Evolutionary conservation across 208 protist genomes (phyloP), one percentile per base, ranked within the genome.

Genomic region (Wallacemonas sp.): DNA sequence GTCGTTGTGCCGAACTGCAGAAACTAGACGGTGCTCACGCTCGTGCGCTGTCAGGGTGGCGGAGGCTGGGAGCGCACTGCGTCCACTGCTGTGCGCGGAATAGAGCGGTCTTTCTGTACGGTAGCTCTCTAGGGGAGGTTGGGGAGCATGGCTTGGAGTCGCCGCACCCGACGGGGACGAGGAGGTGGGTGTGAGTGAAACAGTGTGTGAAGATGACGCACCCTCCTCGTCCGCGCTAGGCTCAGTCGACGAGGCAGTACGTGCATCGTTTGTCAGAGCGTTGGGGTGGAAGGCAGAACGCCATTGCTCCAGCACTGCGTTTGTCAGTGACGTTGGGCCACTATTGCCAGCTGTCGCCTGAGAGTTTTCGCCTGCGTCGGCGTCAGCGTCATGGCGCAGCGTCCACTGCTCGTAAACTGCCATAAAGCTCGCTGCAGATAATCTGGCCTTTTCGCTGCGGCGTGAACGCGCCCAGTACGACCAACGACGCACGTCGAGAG

Each of bases 21-120:
- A 87, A 14, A 93, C 87, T 47, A 93, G 90, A 32, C 87, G 61
- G 47, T 81, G 77, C 66, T 93, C 87, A 21, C 83, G 49, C 32
- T 93, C 83, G 62, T 93, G 83, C 1, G 83, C 81, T 1, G 81
- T 93, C 38, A 61, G 71, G 41, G 38, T 57, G 14, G 62, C 61
- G 24, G 33, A 47, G 1, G 48, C 29, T 24, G 26, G 8, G 26
- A 39, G 23, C 26, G 11, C 26, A 1, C 52, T 17, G 32, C 29
- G 6, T 3, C 14, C 12, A 55, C 47, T 32, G 26, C 47, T 49
- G 44, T 23, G 47, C 5, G 47, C 26, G 3, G 47, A 14, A n/a
- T 47, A 8, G 16, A 47, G 41, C 5, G 14, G n/a, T 47, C 41
- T 47, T 14, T n/a, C 41, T 4, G 41, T 23, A 6, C 41, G 41